Evolutionary conservation across 106 monocot genomes (phyloP).

Genomic region (Apostasia ramifera): DNA sequence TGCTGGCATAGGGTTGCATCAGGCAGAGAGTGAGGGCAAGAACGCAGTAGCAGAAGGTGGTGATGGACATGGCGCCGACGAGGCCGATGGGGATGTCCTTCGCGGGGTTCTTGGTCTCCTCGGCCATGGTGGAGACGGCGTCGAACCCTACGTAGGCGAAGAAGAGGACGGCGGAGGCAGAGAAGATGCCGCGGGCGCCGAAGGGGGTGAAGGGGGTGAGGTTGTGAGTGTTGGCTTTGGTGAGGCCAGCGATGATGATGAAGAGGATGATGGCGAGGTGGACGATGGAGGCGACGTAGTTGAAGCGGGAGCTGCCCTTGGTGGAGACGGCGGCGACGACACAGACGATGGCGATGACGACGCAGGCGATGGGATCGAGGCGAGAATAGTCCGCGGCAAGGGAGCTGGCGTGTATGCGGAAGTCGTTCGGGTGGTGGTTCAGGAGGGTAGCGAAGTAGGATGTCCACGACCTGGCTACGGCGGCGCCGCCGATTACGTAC

Average conservation of each 20-base stretch:
- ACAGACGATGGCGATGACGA: constrained; percentile 38
- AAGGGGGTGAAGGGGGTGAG: constrained; percentile 49
- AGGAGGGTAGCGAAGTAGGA: constrained; percentile 86
- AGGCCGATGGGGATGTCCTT: constrained; percentile 20
- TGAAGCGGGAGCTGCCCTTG: constrained; percentile 84
- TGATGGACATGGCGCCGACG: constrained; percentile 18
- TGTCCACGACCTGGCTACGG: constrained; percentile 86
- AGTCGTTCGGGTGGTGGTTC: constrained; percentile 67
- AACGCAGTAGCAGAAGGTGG: constrained; percentile 12
- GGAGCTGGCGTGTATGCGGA: constrained; percentile 62
- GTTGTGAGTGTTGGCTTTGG: constrained; percentile 61
- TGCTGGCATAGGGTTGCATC: constrained; percentile 11
- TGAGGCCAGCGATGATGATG: constrained; percentile 71
- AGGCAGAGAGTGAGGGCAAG: constrained; percentile 6
- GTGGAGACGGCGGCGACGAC: constrained; percentile 52
- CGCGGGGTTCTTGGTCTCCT: constrained; percentile 79
- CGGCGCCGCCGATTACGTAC: constrained; percentile 81
- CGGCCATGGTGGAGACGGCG: constrained; percentile 77
- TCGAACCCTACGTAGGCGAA: constrained; percentile 87
- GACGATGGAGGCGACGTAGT: constrained; percentile 74
- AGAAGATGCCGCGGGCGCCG: constrained; percentile 61
- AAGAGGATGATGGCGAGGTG: constrained; percentile 63
- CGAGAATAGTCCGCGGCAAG: constrained; percentile 48
- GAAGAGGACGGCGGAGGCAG: constrained; percentile 72
- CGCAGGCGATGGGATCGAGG: constrained; percentile 82